phyloP scores from a whole-genome alignment of 2,329 filamentous ascomycete species.

The Thelonectria rubi region DNA sequence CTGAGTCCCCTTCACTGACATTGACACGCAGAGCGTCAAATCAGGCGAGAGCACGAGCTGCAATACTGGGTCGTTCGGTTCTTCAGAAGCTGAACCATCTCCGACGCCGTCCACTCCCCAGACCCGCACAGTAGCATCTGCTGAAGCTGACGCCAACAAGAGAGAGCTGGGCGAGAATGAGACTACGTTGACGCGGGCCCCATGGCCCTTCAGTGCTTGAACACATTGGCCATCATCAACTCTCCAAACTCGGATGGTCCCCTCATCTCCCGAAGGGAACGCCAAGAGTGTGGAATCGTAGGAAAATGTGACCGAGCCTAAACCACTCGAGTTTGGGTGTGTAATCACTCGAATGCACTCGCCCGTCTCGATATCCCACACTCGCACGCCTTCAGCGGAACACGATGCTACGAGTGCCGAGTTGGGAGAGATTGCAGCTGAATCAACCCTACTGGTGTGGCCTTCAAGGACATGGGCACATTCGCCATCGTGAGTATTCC shows the following conservation, averaged over 20 bases:
- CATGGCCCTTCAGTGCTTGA: not conserved
- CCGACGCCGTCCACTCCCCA: not conserved
- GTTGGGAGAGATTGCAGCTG: not conserved
- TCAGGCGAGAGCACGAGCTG: no score
- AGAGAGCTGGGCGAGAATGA: not conserved
- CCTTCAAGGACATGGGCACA: no score
- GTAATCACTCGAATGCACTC: no score
- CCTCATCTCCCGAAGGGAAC: not conserved
- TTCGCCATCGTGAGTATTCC: no score
- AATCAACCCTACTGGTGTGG: no score
- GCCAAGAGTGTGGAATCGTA: not conserved
- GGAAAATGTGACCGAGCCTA: not conserved
- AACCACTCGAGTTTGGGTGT: no score
- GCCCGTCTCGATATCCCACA: no score
- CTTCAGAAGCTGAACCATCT: no score
- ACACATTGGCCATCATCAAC: not conserved
- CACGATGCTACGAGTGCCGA: not conserved
- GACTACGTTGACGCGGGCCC: not conserved
- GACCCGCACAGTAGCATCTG: not conserved
- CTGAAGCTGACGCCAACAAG: not conserved
- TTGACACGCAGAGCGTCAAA: no score
- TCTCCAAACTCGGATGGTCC: not conserved
- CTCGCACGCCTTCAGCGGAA: no score
- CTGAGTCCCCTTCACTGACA: no score
- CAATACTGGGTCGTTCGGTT: no score